Evolutionary conservation across 2,329 filamentous ascomycete species (phyloP).

Genomic region (Cercospora janseana): DNA sequence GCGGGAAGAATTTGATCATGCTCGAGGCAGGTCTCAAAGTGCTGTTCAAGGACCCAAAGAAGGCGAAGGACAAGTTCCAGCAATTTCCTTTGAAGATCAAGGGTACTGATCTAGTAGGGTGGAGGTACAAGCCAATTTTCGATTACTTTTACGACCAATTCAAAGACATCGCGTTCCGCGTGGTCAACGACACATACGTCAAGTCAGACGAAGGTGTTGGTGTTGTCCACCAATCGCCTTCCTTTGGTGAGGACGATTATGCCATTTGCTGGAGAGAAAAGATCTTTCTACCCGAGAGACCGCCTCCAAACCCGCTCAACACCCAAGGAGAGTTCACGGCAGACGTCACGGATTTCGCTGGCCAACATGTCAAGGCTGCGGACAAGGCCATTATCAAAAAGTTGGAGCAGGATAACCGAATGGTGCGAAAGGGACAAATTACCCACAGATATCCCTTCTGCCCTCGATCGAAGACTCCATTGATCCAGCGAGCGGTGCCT

Average conservation of each 20-base stretch:
- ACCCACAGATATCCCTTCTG: conserved; percentile 93
- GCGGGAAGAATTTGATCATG: conserved; percentile 79
- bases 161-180: conserved; percentile 77
- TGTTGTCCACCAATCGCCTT: conserved; percentile 89
- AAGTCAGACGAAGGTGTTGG: conserved; percentile 88
- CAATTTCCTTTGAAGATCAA: conserved; percentile 69
- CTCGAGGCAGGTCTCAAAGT: conserved; percentile 77
- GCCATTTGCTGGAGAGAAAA: conserved; percentile 73
- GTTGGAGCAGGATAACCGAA: conserved; percentile 70
- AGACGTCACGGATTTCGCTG: conserved; percentile 75
- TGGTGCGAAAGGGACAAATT: conserved; percentile 82
- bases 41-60: conserved; percentile 92
- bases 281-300: conserved; percentile 70
- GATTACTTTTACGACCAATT: conserved; percentile 87
- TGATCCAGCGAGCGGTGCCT: conserved; percentile 88
- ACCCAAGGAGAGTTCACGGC: conserved; percentile 76
- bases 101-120: conserved; percentile 81
- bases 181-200: conserved; percentile 81
- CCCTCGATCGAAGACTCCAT: conserved; percentile 87
- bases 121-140: conserved; percentile 87
- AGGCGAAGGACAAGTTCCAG: conserved; percentile 90
- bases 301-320: conserved; percentile 89
- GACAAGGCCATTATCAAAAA: conserved; percentile 92
- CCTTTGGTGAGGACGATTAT: conserved; percentile 96
- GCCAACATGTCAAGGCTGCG: conserved; percentile 85